These are phyloP conservation scores for Clarireedia monteithiana DNA, from an alignment of 2,329 filamentous ascomycete genomes.

Conservation along the genomic window DNA sequence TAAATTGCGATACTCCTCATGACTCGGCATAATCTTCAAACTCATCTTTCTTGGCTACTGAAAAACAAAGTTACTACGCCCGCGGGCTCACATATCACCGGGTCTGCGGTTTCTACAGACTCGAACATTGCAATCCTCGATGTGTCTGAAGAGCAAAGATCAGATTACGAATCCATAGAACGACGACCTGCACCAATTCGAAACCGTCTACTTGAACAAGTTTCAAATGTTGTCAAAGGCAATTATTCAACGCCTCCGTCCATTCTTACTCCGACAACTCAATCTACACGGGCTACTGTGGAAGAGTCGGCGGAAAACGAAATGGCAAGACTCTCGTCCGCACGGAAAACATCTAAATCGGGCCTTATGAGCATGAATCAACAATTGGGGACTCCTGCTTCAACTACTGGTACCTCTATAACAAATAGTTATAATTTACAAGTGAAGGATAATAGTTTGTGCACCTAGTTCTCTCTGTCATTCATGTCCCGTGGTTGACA, in stretches of 20 bases:
- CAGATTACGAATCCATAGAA: constrained; percentile 7
- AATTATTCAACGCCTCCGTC: constrained; percentile 17
- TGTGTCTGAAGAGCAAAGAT: constrained; percentile 10
- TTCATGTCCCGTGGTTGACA: constrained; percentile 3
- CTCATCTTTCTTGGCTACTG: constrained; percentile 30
- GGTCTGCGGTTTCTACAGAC: constrained; percentile 2
- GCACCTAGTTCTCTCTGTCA: not conserved
- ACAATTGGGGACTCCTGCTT: constrained; percentile 28
- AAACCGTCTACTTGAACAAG: constrained; percentile 11
- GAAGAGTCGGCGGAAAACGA: constrained; percentile 12
- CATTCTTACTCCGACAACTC: constrained; percentile 14
- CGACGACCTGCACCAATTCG: constrained; percentile 9
- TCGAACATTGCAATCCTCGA: constrained; percentile 1
- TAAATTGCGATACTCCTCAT: constrained; percentile 23
- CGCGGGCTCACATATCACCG: constrained; percentile 11
- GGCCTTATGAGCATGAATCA: constrained; percentile 23
- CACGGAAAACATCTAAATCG: constrained; percentile 20
- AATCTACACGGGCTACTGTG: constrained; percentile 7
- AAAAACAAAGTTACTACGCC: constrained; percentile 23
- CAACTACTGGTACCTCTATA: constrained; percentile 20
- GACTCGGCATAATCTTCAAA: constrained; percentile 30
- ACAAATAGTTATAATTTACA: constrained; percentile 17
- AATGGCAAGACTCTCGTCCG: constrained; percentile 28
- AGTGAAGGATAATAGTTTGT: constrained; percentile 19
- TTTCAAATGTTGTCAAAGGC: constrained; percentile 19